phyloP scores from a whole-genome alignment of 768 basidiomycete genomes.

The Cubamyces sp. region DNA sequence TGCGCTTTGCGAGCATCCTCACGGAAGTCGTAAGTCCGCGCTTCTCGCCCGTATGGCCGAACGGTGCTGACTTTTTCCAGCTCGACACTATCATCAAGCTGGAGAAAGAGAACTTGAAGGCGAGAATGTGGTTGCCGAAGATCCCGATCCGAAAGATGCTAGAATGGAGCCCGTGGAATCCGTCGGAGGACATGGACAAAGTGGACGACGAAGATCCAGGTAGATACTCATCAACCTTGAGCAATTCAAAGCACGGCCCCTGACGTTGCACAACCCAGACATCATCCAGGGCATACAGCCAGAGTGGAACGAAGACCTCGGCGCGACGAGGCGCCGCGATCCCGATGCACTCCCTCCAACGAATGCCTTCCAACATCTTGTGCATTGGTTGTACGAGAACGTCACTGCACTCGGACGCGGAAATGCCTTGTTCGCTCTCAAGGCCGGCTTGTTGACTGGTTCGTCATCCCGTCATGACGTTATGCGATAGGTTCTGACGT shows the following conservation, averaged over 20 bases:
- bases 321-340: constrained; percentile 60
- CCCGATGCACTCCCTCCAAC: constrained; percentile 75
- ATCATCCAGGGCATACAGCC: constrained; percentile 59
- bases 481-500: not conserved
- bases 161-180: constrained; percentile 46
- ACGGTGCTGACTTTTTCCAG: constrained; percentile 38
- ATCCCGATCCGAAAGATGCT: constrained; percentile 36
- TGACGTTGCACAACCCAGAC: constrained; percentile 39
- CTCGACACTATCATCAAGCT: constrained; percentile 57
- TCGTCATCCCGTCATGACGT: not conserved
- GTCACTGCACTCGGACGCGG: constrained; percentile 51
- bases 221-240: constrained; percentile 18
- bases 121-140: constrained; percentile 62
- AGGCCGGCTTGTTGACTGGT: constrained; percentile 70
- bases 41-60: not conserved
- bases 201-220: constrained; percentile 75
- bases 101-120: constrained; percentile 49
- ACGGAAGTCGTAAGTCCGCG: constrained; percentile 40
- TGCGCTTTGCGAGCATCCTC: constrained; percentile 41
- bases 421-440: constrained; percentile 70
- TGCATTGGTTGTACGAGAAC: constrained; percentile 49
- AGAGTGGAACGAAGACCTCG: constrained; percentile 51
- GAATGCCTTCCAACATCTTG: constrained; percentile 56
- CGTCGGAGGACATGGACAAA: constrained; percentile 44
- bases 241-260: not conserved